Percentiles rank a stretch among this genome's conserved stretches.
phyloP scores from a whole-genome alignment of 148 eudicot species.

The Camellia japonica region DNA sequence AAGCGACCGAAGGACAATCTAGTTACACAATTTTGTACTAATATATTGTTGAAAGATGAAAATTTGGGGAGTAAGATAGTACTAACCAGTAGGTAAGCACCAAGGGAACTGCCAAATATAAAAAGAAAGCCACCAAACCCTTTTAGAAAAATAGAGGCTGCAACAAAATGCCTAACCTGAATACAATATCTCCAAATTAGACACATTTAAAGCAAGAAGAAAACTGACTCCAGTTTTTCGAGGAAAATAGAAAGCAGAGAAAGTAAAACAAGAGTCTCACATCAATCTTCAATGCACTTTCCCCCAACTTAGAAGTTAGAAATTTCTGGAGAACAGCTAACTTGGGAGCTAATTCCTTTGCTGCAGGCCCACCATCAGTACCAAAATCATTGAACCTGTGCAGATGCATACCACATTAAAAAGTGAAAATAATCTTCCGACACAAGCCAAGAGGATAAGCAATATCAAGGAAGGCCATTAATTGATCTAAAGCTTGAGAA shows the following conservation, averaged over 20 bases:
- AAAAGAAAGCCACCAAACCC: conserved; percentile 72
- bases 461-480: not conserved
- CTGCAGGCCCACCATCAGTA: conserved; percentile 76
- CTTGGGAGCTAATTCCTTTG: conserved; percentile 58
- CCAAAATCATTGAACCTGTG: conserved; percentile 82
- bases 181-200: conserved; percentile 4
- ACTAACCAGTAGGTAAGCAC: conserved; percentile 75
- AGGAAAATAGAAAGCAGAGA: not conserved
- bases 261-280: conserved; percentile 30
- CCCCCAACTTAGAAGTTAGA: conserved; percentile 43
- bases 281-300: conserved; percentile 41
- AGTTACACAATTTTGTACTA: not conserved
- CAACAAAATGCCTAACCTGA: conserved; percentile 64
- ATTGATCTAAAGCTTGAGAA: not conserved
- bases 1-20: not conserved
- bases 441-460: not conserved
- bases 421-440: not conserved
- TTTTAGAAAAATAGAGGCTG: conserved; percentile 50
- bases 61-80: conserved; percentile 2
- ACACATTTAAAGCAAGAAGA: not conserved
- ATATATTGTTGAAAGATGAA: not conserved
- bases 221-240: not conserved
- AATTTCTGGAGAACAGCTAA: conserved; percentile 32
- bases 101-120: conserved; percentile 69
- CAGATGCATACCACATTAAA: not conserved